Evolutionary conservation across 148 eudicot species (phyloP), one percentile per base, ranked within the genome.

Genomic region (Vaccinium darrowii): DNA sequence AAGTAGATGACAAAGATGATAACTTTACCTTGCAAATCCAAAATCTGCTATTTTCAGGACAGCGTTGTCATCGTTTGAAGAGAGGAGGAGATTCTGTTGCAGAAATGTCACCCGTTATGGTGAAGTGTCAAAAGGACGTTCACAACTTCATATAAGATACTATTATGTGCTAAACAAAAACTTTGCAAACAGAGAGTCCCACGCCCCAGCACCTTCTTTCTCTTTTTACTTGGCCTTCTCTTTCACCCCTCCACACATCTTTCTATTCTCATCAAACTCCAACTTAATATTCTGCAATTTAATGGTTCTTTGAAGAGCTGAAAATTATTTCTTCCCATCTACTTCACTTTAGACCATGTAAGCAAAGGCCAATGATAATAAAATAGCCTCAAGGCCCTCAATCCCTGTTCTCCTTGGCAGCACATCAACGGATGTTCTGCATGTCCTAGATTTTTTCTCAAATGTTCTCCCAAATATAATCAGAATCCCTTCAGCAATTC

Each of bases 41-140:
- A 96, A 96, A 91, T 96, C 98, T 85, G 99, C 99, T 88, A 96
- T 94, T 94, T 96, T 96, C 89, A 96, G 86, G 87, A 87, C 89
- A 81, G 95, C 89, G 50, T 87, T 90, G 71, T 91, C 92, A 81
- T 86, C 90, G 69, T 90, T 92, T 62, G 93, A 78, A 76, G 92
- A 89, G 76, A 96, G 93, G 62, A 96, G 95, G 52, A 96, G 94
- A 90, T 96, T 96, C 99, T 96, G 95, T 89, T 84, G 74, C 81
- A 88, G 18, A 85, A 84, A 84, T 49, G 69, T 88, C 19, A 82
- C 16, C 57, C 72, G 84, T 80, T 8, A n/a, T 72, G 21, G 30
- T 73, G 74, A 54, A 19, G 47, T 76, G 23, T 49, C 13, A 60
- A 80, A 2, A 84, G 79, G 30, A 33, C 0, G 36, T 33, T 23